Evolutionary conservation across 73 alveolate genomes (phyloP).

Genomic region (Tetrahymena elliotti): DNA sequence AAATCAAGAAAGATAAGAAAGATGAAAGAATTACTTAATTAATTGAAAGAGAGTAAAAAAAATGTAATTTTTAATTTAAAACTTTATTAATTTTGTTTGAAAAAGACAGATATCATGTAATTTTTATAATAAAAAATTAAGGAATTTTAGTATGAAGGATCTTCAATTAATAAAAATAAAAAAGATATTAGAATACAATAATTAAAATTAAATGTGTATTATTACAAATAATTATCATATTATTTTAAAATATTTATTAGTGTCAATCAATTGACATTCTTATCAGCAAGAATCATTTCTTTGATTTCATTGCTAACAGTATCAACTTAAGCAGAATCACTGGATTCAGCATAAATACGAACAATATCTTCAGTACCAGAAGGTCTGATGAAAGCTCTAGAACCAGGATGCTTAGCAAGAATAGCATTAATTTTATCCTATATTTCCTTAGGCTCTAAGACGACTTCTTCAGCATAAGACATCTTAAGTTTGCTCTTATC

Average conservation of each 20-base stretch:
- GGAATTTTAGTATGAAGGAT: too few species aligned
- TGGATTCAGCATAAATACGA: constrained; percentile 76
- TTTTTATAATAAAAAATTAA: too few species aligned
- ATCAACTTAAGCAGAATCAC: neutral
- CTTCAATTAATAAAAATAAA: too few species aligned
- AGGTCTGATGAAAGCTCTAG: constrained; percentile 81
- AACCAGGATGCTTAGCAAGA: constrained; percentile 38
- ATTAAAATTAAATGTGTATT: neutral
- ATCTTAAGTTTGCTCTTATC: constrained; percentile 61
- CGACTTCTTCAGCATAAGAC: constrained; percentile 57
- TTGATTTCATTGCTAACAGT: neutral
- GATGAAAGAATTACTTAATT: too few species aligned
- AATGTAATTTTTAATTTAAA: too few species aligned
- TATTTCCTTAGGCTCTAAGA: constrained; percentile 52
- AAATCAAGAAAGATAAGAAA: too few species aligned
- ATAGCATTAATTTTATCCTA: constrained; percentile 61
- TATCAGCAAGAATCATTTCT: neutral
- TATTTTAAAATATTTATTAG: too few species aligned
- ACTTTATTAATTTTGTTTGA: too few species aligned
- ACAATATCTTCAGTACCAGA: constrained; percentile 85
- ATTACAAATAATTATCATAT: neutral
- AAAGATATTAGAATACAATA: neutral
- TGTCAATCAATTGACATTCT: neutral
- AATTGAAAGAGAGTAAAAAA: too few species aligned
- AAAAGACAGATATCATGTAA: neutral